Percentiles rank a stretch among this genome's conserved stretches.
Conservation (phyloP, 2,329 filamentous ascomycete genomes). For the Trichoderma semiorbis region DNA sequence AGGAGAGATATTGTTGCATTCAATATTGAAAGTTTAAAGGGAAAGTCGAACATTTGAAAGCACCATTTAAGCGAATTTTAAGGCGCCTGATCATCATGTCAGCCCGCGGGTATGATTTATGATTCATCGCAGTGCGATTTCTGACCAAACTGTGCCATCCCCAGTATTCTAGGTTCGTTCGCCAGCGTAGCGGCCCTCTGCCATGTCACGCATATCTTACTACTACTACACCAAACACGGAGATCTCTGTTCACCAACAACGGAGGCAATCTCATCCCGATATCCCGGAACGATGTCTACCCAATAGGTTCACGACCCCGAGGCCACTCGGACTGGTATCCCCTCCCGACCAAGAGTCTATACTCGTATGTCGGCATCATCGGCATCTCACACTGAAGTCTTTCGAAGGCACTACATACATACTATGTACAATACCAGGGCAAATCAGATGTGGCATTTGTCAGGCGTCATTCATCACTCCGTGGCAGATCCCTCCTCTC, state of each 20-base stretch:
- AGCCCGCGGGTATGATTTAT: background rate
- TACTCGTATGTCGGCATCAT: background rate
- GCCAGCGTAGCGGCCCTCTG: background rate
- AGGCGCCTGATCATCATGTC: background rate
- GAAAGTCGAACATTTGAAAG: background rate
- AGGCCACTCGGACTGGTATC: background rate
- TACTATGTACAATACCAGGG: background rate
- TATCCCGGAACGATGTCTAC: background rate
- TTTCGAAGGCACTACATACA: background rate
- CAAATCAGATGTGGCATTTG: background rate
- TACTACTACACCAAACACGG: background rate
- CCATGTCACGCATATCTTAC: background rate
- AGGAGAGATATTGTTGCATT: background rate
- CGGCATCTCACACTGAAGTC: background rate
- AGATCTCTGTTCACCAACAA: background rate
- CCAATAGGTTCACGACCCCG: background rate
- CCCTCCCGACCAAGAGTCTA: background rate
- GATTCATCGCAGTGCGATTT: slow-evolving; percentile 7
- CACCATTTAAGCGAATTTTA: background rate
- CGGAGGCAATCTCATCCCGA: background rate
- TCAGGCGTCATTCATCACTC: background rate
- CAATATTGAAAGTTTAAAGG: background rate
- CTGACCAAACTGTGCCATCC: background rate
- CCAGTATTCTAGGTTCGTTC: slow-evolving; percentile 9
- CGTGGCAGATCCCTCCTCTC: background rate